Evolutionary conservation across 2,329 filamentous ascomycete genomes (phyloP).

Genomic region (Curvularia hawaiiensis): DNA sequence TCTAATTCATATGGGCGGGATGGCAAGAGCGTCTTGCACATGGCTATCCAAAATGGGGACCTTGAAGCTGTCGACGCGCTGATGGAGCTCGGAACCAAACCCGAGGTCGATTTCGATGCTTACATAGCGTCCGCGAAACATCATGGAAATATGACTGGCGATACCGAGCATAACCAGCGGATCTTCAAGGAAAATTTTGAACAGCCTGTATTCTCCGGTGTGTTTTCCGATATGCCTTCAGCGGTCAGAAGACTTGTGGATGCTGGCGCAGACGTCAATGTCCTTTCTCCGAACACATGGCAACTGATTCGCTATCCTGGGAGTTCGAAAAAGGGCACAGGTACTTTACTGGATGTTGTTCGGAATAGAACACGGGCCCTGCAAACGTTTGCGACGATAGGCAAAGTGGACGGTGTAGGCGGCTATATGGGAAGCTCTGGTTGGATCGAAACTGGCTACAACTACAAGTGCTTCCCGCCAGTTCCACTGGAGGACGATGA

Average conservation of each 20-base stretch:
- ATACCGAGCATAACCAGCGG: conserved; percentile 55
- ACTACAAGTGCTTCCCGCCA: conserved; percentile 2
- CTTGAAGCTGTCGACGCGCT: conserved; percentile 45
- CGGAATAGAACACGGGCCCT: conserved; percentile 54
- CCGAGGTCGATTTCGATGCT: conserved; percentile 56
- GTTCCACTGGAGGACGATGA: conserved; percentile 49
- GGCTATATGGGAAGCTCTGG: conserved; percentile 1
- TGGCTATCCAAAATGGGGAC: conserved; percentile 50
- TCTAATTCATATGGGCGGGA: conserved; percentile 41
- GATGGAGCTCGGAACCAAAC: conserved; percentile 64
- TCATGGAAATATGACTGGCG: conserved; percentile 44
- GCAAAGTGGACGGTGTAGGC: conserved; percentile 8
- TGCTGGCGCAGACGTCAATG: conserved; percentile 69
- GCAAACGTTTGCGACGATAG: conserved; percentile 15
- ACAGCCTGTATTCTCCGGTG: conserved; percentile 72
- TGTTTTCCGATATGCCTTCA: conserved; percentile 56
- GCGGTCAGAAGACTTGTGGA: conserved; percentile 65
- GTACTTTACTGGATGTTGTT: conserved; percentile 66
- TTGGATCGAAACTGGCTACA: background rate
- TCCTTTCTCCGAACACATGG: conserved; percentile 54
- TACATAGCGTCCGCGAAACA: conserved; percentile 65
- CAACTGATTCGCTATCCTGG: conserved; percentile 19
- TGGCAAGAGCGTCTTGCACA: conserved; percentile 60
- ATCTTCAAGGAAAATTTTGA: conserved; percentile 56
- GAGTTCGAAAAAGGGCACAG: conserved; percentile 47